Conservation (phyloP, 768 basidiomycete genomes). For the Cytidiella melzeri region DNA sequence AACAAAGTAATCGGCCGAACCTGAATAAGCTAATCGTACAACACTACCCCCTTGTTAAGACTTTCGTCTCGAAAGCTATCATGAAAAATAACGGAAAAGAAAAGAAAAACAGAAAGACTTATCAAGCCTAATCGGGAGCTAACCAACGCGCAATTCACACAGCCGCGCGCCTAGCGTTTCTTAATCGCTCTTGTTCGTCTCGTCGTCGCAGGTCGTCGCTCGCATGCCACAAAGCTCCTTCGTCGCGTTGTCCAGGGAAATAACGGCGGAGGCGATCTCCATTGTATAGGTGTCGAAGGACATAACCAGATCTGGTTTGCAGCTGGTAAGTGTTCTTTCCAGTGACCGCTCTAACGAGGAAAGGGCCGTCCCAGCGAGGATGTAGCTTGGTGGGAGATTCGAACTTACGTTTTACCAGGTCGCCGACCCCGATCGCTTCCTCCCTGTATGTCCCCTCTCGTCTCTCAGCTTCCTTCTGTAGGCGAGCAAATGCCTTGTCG, state of each 20-base stretch:
- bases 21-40: too few relatives aligned
- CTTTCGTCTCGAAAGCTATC: too few relatives aligned
- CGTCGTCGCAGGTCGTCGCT: background rate
- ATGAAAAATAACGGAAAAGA: too few relatives aligned
- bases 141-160: too few relatives aligned
- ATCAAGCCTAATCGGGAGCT: background rate
- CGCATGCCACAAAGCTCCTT: background rate
- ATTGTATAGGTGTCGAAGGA: background rate
- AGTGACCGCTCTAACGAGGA: slow-evolving; percentile 12
- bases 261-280: background rate
- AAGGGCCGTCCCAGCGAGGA: slow-evolving; percentile 20
- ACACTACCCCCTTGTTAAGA: too few relatives aligned
- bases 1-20: too few relatives aligned
- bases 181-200: background rate
- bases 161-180: background rate
- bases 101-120: background rate
- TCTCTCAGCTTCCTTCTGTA: background rate
- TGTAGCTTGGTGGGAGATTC: slow-evolving; percentile 17
- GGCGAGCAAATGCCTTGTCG: background rate
- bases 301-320: slow-evolving; percentile 5
- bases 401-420: background rate
- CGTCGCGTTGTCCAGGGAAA: background rate
- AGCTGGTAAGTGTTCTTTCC: slow-evolving; percentile 21
- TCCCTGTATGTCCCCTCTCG: slow-evolving; percentile 14
- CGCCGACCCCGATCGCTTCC: slow-evolving; percentile 1